Evolutionary conservation across 2,329 filamentous ascomycete genomes (phyloP), one percentile per base, ranked within the genome.

Genomic region (Monosporascus sp.): DNA sequence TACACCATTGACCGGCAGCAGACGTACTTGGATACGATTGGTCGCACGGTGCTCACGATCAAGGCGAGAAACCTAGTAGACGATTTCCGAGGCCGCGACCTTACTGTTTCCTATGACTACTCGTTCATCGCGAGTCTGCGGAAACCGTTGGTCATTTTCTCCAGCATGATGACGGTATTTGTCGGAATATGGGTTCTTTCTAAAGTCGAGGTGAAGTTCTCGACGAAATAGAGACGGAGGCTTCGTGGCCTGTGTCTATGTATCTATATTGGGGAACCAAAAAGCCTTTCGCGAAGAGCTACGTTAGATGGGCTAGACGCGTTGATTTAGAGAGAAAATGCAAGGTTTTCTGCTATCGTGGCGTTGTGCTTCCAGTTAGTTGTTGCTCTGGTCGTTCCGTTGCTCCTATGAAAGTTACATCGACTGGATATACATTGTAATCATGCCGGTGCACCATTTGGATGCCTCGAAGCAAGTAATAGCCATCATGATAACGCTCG

Each of bases 21-120:
- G 71, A 97, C 92, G 0, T 99, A 91, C 73, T 88, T 99, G 75
- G 94, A 99, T 72, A 97, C 94, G 0, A 65, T 93, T 34, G 94
- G 94, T 56, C 89, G 94, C 59, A 95, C 93, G 0, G 82, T 86
- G 0, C 79, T 99, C 56, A 86, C 82, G 49, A 79, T 99, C 65
- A 88, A 87, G 57, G 90, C 91, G 7, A 80, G 85, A 62, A 97
- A 97, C 70, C 76, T 97, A 50, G 90, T 95, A 1, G 94, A 99
- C 63, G 94, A 97, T 61, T 84, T 92, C 66, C 83, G 92, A 51
- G 91, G 92, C 65, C 85, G 89, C 34, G 86, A 94, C 59, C 72
- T 97, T 22, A 77, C 96, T 62, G 88, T 97, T 51, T 87, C 88
- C 2, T 99, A 99, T 71, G 89, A 96, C 59, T 90, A 94, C 67